Evolutionary conservation across 345 rosid species (phyloP).

Genomic region (Eutrema heterophyllum): DNA sequence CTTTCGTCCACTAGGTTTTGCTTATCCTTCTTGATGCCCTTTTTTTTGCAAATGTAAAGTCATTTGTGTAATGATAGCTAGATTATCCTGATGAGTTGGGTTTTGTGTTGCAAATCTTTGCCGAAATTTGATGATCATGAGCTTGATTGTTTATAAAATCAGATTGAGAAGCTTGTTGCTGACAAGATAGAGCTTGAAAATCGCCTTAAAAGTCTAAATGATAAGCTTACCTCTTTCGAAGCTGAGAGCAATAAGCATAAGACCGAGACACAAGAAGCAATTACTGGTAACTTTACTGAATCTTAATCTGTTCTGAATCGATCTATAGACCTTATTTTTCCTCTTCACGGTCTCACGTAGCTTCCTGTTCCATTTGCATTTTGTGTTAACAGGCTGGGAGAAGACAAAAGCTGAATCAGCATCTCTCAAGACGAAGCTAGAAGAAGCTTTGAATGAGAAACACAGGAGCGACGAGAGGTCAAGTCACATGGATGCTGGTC

Average conservation of each 20-base stretch:
- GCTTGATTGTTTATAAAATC: slow-evolving; percentile 13
- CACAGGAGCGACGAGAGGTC: slow-evolving; percentile 46
- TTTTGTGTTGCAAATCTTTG: background rate
- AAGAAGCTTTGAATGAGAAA: slow-evolving; percentile 55
- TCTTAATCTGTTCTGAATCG: background rate
- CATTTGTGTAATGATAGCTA: background rate
- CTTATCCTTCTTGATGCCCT: background rate
- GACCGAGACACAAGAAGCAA: slow-evolving; percentile 53
- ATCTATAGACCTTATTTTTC: background rate
- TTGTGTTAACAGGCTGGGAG: slow-evolving; percentile 48
- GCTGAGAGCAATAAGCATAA: slow-evolving; percentile 52
- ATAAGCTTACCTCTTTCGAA: slow-evolving; percentile 53
- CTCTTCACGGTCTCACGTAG: background rate
- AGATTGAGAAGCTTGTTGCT: slow-evolving; percentile 43
- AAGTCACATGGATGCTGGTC: slow-evolving; percentile 58
- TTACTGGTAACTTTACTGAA: slow-evolving; percentile 39
- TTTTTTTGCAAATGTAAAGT: background rate
- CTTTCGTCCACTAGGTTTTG: background rate
- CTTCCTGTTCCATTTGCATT: background rate
- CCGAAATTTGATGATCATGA: background rate
- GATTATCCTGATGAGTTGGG: background rate
- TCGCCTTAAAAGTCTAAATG: slow-evolving; percentile 38
- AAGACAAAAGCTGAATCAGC: slow-evolving; percentile 54
- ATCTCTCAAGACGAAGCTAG: slow-evolving; percentile 52
- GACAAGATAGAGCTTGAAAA: slow-evolving; percentile 60